These are phyloP conservation scores for Grammothele lineata DNA, from an alignment of 768 basidiomycete genomes.

Conservation along the genomic window DNA sequence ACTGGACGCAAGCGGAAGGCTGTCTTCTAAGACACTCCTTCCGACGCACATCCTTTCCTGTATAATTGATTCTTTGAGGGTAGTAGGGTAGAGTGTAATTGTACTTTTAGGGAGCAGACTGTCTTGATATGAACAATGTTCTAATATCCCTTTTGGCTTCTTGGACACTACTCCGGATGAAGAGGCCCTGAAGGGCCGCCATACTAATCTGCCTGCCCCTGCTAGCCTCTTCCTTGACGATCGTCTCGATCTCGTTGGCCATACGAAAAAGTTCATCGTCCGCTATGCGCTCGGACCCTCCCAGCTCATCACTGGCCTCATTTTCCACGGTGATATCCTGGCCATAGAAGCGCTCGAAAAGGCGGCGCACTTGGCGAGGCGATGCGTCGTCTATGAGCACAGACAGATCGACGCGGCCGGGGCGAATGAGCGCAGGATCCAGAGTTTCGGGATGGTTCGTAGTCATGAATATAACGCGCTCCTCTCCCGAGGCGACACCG, in stretches of 20 bases:
- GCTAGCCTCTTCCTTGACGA: conserved; percentile 50
- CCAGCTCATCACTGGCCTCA: conserved; percentile 22
- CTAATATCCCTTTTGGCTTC: conserved; percentile 51
- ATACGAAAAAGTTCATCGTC: conserved; percentile 40
- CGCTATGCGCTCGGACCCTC: conserved; percentile 29
- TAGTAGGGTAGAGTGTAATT: conserved; percentile 7
- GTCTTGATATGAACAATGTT: conserved; percentile 28
- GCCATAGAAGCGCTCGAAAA: conserved; percentile 86
- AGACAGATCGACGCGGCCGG: conserved; percentile 88
- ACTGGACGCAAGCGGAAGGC: conserved; percentile 87
- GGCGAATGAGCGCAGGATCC: conserved; percentile 92
- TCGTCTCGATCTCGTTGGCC: conserved; percentile 46
- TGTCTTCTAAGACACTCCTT: conserved; percentile 49
- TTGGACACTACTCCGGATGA: conserved; percentile 69
- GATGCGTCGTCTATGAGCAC: conserved; percentile 85
- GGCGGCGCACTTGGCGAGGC: conserved; percentile 66
- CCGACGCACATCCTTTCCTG: neutral
- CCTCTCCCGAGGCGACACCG: conserved; percentile 96
- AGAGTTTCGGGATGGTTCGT: conserved; percentile 92
- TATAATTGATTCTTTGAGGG: neutral
- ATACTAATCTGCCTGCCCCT: conserved; percentile 74
- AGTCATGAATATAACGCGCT: conserved; percentile 98
- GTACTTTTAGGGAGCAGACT: conserved; percentile 9
- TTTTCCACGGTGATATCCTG: conserved; percentile 21
- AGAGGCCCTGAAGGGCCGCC: conserved; percentile 93